phyloP scores from a whole-genome alignment of 371 early-diverging fungal species.

The Mucor sp. region DNA sequence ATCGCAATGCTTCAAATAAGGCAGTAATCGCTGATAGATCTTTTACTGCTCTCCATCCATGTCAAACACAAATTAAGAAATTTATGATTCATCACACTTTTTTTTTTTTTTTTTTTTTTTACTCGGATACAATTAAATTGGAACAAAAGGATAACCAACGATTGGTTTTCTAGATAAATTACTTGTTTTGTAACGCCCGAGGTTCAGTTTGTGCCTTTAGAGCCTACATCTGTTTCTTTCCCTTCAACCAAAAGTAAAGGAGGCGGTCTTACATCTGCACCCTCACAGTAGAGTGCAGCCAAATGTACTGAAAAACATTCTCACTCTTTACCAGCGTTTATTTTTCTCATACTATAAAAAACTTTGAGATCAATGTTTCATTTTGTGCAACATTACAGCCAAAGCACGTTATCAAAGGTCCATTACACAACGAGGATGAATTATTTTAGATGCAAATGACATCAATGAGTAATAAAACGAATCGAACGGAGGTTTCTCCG shows the following conservation, averaged over 20 bases:
- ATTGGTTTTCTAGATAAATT: constrained; percentile 2
- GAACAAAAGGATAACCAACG: background rate
- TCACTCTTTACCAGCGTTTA: background rate
- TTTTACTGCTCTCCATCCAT: background rate
- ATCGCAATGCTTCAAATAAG: background rate
- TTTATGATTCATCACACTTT: background rate
- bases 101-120: background rate
- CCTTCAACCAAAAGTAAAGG: too few species aligned
- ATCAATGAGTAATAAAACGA: background rate
- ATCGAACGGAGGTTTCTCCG: background rate
- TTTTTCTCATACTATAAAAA: background rate
- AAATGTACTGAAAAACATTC: background rate
- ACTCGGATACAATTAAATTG: background rate
- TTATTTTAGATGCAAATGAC: background rate
- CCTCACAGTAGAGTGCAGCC: too few species aligned
- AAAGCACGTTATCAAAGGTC: background rate
- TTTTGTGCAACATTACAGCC: background rate
- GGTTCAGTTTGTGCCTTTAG: background rate
- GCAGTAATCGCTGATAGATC: background rate
- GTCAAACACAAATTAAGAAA: background rate
- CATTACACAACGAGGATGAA: background rate
- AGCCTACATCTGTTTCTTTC: background rate
- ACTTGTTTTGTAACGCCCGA: background rate
- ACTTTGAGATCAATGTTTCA: background rate
- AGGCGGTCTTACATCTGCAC: too few species aligned